Evolutionary conservation across 176 grass and related monocot species (phyloP).

Genomic region (Bothriochloa decipiens): DNA sequence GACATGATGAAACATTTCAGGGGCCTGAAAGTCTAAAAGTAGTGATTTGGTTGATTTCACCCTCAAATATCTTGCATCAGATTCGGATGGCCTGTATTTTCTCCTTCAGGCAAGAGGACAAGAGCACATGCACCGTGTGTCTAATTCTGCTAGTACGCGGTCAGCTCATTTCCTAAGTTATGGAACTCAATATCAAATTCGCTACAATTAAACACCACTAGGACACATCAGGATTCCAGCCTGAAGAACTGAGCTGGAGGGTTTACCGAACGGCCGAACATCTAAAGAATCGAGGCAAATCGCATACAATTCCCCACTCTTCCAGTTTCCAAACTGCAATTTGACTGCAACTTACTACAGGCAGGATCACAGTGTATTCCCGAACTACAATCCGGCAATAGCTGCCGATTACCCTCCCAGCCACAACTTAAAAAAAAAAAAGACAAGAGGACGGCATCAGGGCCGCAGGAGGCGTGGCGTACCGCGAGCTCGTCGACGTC

Average conservation of each 20-base stretch:
- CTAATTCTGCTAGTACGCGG: background rate
- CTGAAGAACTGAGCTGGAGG: background rate
- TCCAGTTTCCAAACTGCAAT: too few species aligned
- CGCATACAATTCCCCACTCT: background rate
- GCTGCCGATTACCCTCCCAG: background rate
- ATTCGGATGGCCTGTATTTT: background rate
- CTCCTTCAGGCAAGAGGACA: background rate
- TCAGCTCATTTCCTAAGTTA: background rate
- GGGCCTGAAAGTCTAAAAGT: background rate
- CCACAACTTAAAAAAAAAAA: too few species aligned
- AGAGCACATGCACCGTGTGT: background rate
- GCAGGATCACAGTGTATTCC: background rate
- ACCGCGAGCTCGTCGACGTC: conserved; percentile 77
- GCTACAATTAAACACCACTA: background rate
- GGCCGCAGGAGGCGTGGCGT: background rate
- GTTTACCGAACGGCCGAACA: background rate
- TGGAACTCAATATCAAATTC: background rate
- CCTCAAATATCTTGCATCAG: background rate
- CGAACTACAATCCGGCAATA: background rate
- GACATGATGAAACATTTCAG: background rate
- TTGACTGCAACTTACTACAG: background rate
- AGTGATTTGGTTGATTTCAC: background rate
- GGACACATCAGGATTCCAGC: conserved; percentile 5
- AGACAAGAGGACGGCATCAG: background rate
- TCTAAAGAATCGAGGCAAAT: background rate